Base-by-base conservation (phyloP, 2,329 filamentous ascomycete species). In the Fusarium sororula region DNA sequence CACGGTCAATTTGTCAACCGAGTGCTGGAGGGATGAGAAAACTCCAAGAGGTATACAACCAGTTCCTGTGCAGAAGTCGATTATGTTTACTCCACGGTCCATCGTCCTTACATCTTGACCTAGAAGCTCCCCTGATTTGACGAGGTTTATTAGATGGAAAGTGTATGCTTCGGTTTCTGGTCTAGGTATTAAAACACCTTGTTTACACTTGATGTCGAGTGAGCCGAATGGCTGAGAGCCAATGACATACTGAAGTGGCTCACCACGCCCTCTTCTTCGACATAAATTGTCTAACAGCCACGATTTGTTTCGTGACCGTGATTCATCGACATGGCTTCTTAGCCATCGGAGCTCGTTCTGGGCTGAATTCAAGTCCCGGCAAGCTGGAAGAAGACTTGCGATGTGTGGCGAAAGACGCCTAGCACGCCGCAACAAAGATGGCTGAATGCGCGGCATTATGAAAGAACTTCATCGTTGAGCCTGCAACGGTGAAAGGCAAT, bases 21-120 rank as follows among this genome's bases (percentile, higher is more conserved):
- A 77, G 77, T 79, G 66, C 24, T 82, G 82, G 42, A 94, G 87
- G 15, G 91, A 86, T 41, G 91, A 85, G 70, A 93, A 90, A 12
- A 98, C 86, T 7, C 94, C 88, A 14, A 98, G 87, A 0, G 94
- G 89, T 72, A 98, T 97, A 83, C 96, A 98, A 9, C 96, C 96
- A 10, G 93, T 94, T 15, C 96, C 96, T 0, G 94, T 95, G 82
- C 96, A 98, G 37, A 98, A 86, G 81, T 99, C 96, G 14, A 98
- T 82, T 45, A 98, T 85, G 18, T 87, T 88, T 18, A 97, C 76
- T 22, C 78, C 70, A 75, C 64, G 45, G 13, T 64, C 42, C 7
- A 39, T 28, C 24, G 51, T 39, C 18, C 75, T 71, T 45, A 61
- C n/a, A 12, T 45, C 42, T 24, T 50, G 51, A n/a, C 63, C 60